Evolutionary conservation across 768 basidiomycete genomes (phyloP), one percentile per base, ranked within the genome.

Genomic region (Suillus subalutaceus): DNA sequence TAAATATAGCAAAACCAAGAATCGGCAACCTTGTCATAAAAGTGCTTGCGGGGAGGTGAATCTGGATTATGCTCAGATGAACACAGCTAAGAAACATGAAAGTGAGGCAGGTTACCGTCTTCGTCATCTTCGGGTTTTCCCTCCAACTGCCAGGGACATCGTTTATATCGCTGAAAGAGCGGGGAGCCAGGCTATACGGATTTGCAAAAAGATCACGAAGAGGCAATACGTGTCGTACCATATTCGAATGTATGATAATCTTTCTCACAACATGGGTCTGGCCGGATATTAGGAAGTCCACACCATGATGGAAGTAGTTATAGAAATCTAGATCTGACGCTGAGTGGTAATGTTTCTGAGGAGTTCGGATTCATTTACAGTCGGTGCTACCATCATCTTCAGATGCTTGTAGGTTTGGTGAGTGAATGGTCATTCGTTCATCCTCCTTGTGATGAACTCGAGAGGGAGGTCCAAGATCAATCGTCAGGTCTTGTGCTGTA

Each of bases 241-340:
- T 85, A 70, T 97, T 97, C 3, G 94, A 87, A 73, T 97, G 95
- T 8, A 94, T 78, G 32, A 97, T 81, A 44, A 97, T 91, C 83
- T 97, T 97, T 74, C 84, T 86, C 23, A 96, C 91, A 6, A 85
- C 70, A 71, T 96, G 93, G 18, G 84, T 85, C 26, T 81, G 82
- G 57, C 86, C 90, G 30, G 88, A 90, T 20, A 97, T 83, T 37
- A 96, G 83, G 68, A 96, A 92, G 74, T 97, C 95, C 23, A 97
- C 78, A 2, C 95, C 95, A 72, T 94, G 88, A 70, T 95, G 91
- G 70, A 96, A 94, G 73, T 97, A 97, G 72, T 96, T 97, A 78
- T 92, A 94, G 74, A 95, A 94, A 76, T 94, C 93, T 94, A 67
- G 26, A 43, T 30, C 26, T 10, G 38, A 26, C 43, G 10, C 62